Evolutionary conservation across 2,329 filamentous ascomycete species (phyloP).

Genomic region (Penicillium verrucosum): DNA sequence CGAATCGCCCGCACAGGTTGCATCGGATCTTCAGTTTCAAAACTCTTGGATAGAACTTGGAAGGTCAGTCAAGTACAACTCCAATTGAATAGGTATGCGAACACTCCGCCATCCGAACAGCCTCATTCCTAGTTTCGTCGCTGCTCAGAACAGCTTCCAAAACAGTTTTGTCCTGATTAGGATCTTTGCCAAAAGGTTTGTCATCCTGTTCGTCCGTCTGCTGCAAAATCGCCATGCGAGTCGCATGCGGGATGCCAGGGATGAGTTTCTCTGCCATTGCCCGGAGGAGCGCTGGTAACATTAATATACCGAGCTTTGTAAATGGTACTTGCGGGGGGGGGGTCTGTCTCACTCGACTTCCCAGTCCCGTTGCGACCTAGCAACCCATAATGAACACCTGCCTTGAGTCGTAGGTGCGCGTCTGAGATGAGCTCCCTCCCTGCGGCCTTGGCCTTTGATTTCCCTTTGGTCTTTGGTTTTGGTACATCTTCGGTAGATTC

Average conservation of each 20-base stretch:
- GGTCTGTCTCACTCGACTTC: constrained; percentile 62
- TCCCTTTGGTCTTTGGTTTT: constrained; percentile 35
- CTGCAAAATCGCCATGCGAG: constrained; percentile 65
- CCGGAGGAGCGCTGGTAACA: constrained; percentile 59
- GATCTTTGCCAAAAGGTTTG: constrained; percentile 2
- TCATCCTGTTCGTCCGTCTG: constrained; percentile 53
- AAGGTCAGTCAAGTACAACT: not conserved
- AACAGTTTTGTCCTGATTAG: constrained; percentile 47
- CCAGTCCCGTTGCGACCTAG: constrained; percentile 78
- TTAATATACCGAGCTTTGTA: constrained; percentile 4
- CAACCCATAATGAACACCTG: constrained; percentile 71
- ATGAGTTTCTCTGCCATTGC: constrained; percentile 76
- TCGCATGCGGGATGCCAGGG: constrained; percentile 67
- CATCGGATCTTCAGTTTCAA: constrained; percentile 57
- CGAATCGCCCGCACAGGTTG: constrained; percentile 61
- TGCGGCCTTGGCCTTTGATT: constrained; percentile 52
- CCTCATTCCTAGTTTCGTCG: constrained; percentile 49
- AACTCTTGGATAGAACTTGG: constrained; percentile 56
- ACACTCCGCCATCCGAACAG: constrained; percentile 62
- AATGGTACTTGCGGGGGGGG: not conserved
- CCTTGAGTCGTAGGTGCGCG: constrained; percentile 68
- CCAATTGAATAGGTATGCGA: constrained; percentile 15
- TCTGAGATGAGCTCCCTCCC: constrained; percentile 64
- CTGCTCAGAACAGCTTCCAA: constrained; percentile 64
- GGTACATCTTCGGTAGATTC: constrained; percentile 19